These are phyloP conservation scores for Claviceps sp. DNA, from an alignment of 2,329 filamentous ascomycete species.

Conservation along the genomic window DNA sequence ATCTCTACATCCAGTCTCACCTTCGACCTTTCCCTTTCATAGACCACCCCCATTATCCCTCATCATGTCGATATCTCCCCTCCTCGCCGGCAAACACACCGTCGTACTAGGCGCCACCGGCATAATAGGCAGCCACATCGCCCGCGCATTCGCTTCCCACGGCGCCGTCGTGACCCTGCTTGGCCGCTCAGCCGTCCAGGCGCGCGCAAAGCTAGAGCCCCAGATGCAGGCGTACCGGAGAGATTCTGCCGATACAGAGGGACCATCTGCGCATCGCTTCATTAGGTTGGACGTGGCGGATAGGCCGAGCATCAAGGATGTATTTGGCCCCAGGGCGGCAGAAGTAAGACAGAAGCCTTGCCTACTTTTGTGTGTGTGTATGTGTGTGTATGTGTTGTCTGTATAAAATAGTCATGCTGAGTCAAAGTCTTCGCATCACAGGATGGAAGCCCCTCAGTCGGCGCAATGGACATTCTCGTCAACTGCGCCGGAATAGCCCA, in stretches of 20 bases:
- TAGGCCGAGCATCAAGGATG: conserved; percentile 15
- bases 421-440: background rate
- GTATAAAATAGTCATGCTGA: too few relatives aligned
- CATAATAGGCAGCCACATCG: conserved; percentile 57
- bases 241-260: conserved; percentile 1
- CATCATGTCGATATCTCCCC: conserved; percentile 1
- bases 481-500: conserved; percentile 70
- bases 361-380: background rate
- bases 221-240: conserved; percentile 15
- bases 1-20: background rate
- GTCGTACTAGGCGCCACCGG: conserved; percentile 59
- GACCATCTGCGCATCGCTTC: conserved; percentile 19
- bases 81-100: conserved; percentile 34
- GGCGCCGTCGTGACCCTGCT: conserved; percentile 49
- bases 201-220: conserved; percentile 26
- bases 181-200: conserved; percentile 37
- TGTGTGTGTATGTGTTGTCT: background rate
- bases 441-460: conserved; percentile 11
- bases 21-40: conserved; percentile 7
- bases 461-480: conserved; percentile 46
- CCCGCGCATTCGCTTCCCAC: conserved; percentile 47
- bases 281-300: conserved; percentile 21
- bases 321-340: conserved; percentile 11
- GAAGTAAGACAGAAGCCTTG: background rate
- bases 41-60: background rate